phyloP scores from a whole-genome alignment of 31 red algal species.

The Asparagopsis taxiformis region DNA sequence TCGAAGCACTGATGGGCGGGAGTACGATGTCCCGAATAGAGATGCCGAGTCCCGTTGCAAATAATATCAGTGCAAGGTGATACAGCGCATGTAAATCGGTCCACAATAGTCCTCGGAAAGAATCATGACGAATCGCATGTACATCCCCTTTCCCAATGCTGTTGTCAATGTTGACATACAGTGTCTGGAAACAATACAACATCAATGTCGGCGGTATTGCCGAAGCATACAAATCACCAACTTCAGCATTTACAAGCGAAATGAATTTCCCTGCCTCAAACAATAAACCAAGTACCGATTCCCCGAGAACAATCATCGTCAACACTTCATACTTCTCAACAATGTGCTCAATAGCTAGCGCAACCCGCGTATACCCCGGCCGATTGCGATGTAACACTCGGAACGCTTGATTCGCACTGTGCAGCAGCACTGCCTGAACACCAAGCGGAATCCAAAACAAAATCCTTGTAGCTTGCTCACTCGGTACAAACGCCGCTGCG shows the following conservation, averaged over 20 bases:
- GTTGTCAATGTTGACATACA: conserved; percentile 44
- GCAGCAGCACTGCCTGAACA: neutral
- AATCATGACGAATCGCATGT: conserved; percentile 43
- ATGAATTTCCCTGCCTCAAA: conserved; percentile 18
- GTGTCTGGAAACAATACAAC: conserved; percentile 18
- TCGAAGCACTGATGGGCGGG: too few relatives aligned
- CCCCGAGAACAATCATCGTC: conserved; percentile 53
- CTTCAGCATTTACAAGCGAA: neutral
- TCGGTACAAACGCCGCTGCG: conserved; percentile 31
- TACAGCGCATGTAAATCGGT: conserved; percentile 40
- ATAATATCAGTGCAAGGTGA: conserved; percentile 36
- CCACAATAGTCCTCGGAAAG: conserved; percentile 32
- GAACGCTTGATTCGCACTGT: neutral
- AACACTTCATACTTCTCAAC: conserved; percentile 47
- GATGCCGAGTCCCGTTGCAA: conserved; percentile 42
- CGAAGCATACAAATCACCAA: conserved; percentile 4
- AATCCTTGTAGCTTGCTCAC: neutral
- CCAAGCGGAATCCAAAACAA: conserved; percentile 15
- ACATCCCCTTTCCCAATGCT: conserved; percentile 7
- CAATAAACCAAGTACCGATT: conserved; percentile 29
- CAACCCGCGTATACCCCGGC: conserved; percentile 8
- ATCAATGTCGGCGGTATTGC: conserved; percentile 13
- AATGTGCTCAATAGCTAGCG: conserved; percentile 36
- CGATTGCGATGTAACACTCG: conserved; percentile 20
- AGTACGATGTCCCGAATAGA: conserved; percentile 27